Evolutionary conservation across 2,329 filamentous ascomycete species (phyloP).

Genomic region (Alternaria sp.): DNA sequence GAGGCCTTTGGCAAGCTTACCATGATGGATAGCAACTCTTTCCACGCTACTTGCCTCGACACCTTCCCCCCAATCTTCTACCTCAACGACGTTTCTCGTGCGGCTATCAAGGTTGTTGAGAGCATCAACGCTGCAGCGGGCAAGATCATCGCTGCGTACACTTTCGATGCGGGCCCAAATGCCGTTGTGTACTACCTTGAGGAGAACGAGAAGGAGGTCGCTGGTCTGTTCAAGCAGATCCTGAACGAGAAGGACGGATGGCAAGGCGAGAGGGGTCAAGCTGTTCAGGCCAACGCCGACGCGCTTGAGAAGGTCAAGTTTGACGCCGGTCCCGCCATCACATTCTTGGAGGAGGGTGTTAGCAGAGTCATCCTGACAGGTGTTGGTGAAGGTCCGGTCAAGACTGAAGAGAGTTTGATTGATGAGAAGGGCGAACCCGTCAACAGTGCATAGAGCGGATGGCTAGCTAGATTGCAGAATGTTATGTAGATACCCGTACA

Average conservation of each 20-base stretch:
- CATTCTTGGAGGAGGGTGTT: constrained; percentile 74
- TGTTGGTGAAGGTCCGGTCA: constrained; percentile 87
- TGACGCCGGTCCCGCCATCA: constrained; percentile 46
- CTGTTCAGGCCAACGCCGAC: constrained; percentile 55
- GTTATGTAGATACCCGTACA: constrained; percentile 10
- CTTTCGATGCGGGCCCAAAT: constrained; percentile 96
- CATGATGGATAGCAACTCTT: constrained; percentile 96
- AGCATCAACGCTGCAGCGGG: constrained; percentile 82
- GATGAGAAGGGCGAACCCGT: constrained; percentile 60
- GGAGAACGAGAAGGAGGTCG: constrained; percentile 73
- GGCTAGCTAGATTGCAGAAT: neutral
- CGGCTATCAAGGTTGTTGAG: constrained; percentile 88
- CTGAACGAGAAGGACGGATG: constrained; percentile 72
- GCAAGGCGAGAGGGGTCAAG: constrained; percentile 63
- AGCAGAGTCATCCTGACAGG: constrained; percentile 88
- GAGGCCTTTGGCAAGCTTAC: constrained; percentile 85
- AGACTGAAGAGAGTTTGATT: constrained; percentile 78
- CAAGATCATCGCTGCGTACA: constrained; percentile 86
- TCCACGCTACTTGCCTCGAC: constrained; percentile 94
- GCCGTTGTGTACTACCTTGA: constrained; percentile 95
- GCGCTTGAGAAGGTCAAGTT: constrained; percentile 69
- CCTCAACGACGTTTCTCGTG: constrained; percentile 90
- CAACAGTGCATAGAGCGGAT: constrained; percentile 11
- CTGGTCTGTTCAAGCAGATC: constrained; percentile 77
- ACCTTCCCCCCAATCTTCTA: constrained; percentile 98